phyloP scores from a whole-genome alignment of 169 alveolate species.

The Neospora caninum region DNA sequence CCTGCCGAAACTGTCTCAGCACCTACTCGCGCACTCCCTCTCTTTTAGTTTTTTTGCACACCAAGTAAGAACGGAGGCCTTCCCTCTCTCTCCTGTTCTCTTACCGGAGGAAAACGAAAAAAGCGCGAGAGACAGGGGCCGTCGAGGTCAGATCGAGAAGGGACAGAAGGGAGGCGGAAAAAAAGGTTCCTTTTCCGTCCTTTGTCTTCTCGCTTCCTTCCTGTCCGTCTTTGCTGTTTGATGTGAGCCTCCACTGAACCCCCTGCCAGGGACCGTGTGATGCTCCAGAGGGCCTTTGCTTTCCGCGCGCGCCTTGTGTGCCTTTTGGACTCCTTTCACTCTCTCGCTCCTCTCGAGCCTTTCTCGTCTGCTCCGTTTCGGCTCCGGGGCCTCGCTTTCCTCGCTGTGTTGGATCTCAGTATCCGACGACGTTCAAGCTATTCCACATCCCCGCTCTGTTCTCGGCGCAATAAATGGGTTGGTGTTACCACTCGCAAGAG shows the following conservation, averaged over 20 bases:
- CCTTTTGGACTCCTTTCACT: too few relatives aligned
- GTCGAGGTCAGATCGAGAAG: background rate
- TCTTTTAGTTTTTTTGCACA: conserved; percentile 37
- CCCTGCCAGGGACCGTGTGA: background rate
- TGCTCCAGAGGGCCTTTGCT: background rate
- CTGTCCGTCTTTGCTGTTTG: background rate
- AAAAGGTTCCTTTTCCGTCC: background rate
- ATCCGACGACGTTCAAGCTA: too few relatives aligned
- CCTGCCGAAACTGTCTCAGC: conserved; percentile 42
- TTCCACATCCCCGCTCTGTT: too few relatives aligned
- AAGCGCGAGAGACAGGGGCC: background rate
- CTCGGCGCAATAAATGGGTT: too few relatives aligned
- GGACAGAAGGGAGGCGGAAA: background rate
- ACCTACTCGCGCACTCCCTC: conserved; percentile 50
- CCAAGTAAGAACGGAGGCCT: background rate
- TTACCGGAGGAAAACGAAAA: background rate
- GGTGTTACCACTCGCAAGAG: too few relatives aligned
- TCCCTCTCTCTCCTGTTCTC: background rate
- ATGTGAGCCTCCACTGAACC: background rate
- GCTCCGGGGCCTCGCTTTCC: too few relatives aligned
- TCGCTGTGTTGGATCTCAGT: too few relatives aligned
- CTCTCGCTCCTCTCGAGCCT: background rate
- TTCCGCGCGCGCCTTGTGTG: background rate
- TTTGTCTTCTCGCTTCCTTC: background rate
- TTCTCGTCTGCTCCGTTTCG: background rate